Conservation (phyloP, 1,284 basidiomycete species). For the Pseudozyma sp. region DNA sequence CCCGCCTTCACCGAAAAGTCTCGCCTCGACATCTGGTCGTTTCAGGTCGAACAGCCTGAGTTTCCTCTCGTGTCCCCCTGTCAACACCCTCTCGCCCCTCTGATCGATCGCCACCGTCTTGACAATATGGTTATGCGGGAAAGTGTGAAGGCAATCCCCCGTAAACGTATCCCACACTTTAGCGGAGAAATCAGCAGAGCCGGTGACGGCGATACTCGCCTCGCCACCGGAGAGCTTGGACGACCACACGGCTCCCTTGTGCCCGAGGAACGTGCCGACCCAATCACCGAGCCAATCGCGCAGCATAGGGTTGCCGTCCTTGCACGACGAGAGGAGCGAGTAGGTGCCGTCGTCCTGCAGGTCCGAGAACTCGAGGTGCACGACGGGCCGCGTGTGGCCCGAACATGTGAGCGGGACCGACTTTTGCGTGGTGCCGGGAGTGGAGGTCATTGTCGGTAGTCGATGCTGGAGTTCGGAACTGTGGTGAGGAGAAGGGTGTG, state of each 20-base stretch:
- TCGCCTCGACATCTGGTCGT: slow-evolving; percentile 80
- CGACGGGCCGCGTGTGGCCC: slow-evolving; percentile 80
- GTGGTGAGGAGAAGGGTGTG: too few species aligned
- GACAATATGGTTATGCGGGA: slow-evolving; percentile 97
- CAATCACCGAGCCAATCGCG: slow-evolving; percentile 81
- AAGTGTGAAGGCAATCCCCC: slow-evolving; percentile 86
- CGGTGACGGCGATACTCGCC: slow-evolving; percentile 82
- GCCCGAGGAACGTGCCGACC: slow-evolving; percentile 96
- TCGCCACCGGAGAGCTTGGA: slow-evolving; percentile 84
- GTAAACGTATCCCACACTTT: slow-evolving; percentile 98
- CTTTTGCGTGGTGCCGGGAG: slow-evolving; percentile 6
- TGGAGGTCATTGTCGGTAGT: background rate
- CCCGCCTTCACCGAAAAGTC: slow-evolving; percentile 73
- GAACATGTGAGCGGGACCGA: slow-evolving; percentile 72
- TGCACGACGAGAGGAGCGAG: slow-evolving; percentile 66
- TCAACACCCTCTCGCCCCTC: slow-evolving; percentile 77
- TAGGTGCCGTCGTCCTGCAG: slow-evolving; percentile 74
- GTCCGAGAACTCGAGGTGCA: slow-evolving; percentile 90
- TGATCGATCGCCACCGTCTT: slow-evolving; percentile 88
- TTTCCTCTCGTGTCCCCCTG: slow-evolving; percentile 98
- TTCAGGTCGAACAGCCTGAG: slow-evolving; percentile 90
- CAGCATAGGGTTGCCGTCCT: slow-evolving; percentile 68
- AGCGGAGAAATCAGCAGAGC: slow-evolving; percentile 96
- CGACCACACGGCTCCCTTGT: slow-evolving; percentile 99
- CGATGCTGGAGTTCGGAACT: too few species aligned